A percentile compares a stretch with the other conserved stretches of the same genome.
Conservation (phyloP, 768 basidiomycete genomes). For the Terana coerulea region DNA sequence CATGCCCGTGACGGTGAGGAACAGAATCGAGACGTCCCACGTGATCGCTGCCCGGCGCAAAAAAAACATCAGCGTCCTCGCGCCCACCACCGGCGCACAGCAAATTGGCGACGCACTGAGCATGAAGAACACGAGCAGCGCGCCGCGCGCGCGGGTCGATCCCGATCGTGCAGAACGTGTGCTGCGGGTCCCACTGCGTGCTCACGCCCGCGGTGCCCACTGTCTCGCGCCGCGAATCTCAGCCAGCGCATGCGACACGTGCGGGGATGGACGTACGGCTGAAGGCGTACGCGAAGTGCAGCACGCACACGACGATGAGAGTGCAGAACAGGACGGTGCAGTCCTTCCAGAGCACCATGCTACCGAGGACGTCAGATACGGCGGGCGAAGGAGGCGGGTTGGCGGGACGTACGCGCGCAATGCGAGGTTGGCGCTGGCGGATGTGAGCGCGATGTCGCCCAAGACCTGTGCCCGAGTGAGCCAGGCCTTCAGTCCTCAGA, state of each 20-base stretch:
- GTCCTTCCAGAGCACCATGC: constrained; percentile 5
- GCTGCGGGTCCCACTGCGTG: neutral
- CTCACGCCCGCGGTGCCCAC: neutral
- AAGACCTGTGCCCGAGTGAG: neutral
- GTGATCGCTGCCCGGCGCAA: neutral
- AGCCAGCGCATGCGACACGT: too few relatives aligned
- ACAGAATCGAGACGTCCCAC: constrained; percentile 2
- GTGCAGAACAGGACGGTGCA: neutral
- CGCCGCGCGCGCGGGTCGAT: neutral
- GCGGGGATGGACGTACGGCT: neutral
- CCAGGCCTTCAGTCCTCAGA: too few relatives aligned
- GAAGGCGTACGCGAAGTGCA: constrained; percentile 3
- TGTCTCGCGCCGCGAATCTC: neutral
- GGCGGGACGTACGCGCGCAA: constrained; percentile 7
- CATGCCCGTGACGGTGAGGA: constrained; percentile 4
- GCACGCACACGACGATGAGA: neutral
- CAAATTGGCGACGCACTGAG: constrained; percentile 1
- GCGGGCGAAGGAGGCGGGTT: neutral
- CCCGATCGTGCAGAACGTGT: constrained; percentile 1
- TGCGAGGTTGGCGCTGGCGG: constrained; percentile 6
- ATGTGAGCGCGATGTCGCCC: neutral
- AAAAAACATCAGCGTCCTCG: neutral
- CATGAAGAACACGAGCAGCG: constrained; percentile 5
- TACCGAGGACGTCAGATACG: neutral
- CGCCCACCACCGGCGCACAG: too few relatives aligned